Evolutionary conservation across 2,329 filamentous ascomycete genomes (phyloP).

Genomic region (Penicillium sp.): DNA sequence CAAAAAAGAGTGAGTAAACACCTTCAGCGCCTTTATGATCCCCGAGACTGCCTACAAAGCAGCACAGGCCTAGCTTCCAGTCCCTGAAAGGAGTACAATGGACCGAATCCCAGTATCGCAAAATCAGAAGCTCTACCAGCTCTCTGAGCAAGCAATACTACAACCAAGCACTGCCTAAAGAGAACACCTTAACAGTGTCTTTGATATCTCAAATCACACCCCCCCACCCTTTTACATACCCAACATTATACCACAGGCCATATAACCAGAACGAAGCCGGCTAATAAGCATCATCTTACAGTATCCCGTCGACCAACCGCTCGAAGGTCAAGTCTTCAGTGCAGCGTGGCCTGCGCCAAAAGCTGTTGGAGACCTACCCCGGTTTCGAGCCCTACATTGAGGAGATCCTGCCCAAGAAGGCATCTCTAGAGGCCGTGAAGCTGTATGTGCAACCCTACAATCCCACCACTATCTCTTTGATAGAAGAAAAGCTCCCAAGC

Average conservation of each 20-base stretch:
- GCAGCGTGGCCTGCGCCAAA: constrained; percentile 80
- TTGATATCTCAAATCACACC: not conserved
- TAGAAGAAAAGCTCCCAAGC: not conserved
- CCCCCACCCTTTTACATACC: not conserved
- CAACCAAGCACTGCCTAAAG: not conserved
- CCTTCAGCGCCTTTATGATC: not conserved
- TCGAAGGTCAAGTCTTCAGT: constrained; percentile 97
- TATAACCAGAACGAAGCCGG: not conserved
- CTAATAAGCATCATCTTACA: constrained; percentile 36
- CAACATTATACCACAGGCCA: not conserved
- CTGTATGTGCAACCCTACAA: constrained; percentile 54
- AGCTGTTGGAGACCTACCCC: constrained; percentile 81
- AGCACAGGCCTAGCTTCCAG: not conserved
- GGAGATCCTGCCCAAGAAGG: constrained; percentile 92
- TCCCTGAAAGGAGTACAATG: not conserved
- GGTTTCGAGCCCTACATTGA: constrained; percentile 85
- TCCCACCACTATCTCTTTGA: not conserved
- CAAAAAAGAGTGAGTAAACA: constrained; percentile 76
- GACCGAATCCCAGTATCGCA: not conserved
- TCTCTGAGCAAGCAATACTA: not conserved
- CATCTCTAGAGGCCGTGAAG: constrained; percentile 86
- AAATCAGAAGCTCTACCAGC: constrained; percentile 1
- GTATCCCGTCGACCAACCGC: constrained; percentile 75
- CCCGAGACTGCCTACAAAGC: not conserved
- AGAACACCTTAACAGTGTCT: not conserved